Evolutionary conservation across 441 rosid species (phyloP), one percentile per base, ranked within the genome.

Genomic region (Pelargonium exstipulatum): DNA sequence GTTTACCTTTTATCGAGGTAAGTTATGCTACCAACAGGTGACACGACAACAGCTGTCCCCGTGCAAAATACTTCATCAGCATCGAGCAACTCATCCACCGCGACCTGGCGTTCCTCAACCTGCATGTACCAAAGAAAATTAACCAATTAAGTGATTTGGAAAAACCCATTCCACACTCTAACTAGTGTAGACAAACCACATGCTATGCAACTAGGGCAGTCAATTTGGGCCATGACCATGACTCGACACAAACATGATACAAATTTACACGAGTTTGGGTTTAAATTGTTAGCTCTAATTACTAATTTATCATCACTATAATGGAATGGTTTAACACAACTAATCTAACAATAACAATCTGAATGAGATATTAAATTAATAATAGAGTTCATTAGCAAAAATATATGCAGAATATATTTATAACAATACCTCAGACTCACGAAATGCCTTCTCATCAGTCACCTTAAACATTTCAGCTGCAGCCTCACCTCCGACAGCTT

Each of bases 41-140:
- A 94, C 22, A 94, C 85, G 66, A 94, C 96, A 67, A 94, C 98
- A 0, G 98, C 98, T 26, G 98, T 94, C 43, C 98, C 97, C 3
- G 96, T 91, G 74, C 96, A 94, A 76, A 94, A 94, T 53, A 91
- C 95, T 79, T 94, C 98, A 66, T 91, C 96, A 0, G 98, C 97
- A 71, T 82, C 90, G 64, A 94, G 86, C 80, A 94, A 83, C 69
- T 94, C 98, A 65, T 89, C 94, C 65, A 89, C 89, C 0, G 78
- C 65, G 62, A 91, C 93, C 37, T 13, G 83, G 32, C 95, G 85
- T 73, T 89, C 95, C 77, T 87, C 91, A 68, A 91, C 97, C 91
- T 91, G 86, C 75, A 78, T 7, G 20, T 57, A 3, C 40, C 46
- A 16, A 24, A 17, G 43, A 17, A 58, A 12, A 29, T 43, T 43